Percentiles rank a stretch among this genome's conserved stretches.
Conservation (phyloP, 2,329 filamentous ascomycete species). For the Hyphodiscus sp. region DNA sequence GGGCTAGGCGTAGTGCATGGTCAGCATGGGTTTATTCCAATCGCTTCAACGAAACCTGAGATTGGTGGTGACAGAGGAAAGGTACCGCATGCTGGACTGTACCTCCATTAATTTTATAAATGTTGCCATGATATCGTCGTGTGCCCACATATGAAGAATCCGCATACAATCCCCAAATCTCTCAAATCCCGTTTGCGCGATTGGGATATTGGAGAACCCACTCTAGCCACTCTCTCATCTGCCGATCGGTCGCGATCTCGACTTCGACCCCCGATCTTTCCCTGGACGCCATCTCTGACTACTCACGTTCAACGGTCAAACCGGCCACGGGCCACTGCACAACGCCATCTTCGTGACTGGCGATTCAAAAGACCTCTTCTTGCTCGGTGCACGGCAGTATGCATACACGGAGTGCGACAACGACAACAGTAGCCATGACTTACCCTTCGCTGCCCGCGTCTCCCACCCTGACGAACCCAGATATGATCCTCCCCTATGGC, state of each 20-base stretch:
- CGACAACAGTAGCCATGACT: constrained; percentile 24
- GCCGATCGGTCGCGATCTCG: not conserved
- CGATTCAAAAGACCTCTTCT: not conserved
- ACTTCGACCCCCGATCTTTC: not conserved
- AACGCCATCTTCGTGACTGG: not conserved
- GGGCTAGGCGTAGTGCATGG: no score
- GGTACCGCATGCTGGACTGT: no score
- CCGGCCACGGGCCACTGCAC: constrained; percentile 1
- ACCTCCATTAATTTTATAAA: no score
- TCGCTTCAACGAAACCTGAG: no score
- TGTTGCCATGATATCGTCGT: no score
- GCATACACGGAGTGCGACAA: constrained; percentile 22
- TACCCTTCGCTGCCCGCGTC: constrained; percentile 57
- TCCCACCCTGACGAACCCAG: constrained; percentile 85
- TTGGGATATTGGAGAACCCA: no score
- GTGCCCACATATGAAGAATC: no score
- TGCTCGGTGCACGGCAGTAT: constrained; percentile 13
- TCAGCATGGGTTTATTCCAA: no score
- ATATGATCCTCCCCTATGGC: constrained; percentile 85
- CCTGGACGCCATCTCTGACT: not conserved
- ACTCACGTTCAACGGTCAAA: not conserved
- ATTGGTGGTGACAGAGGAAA: no score
- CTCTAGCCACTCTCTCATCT: not conserved
- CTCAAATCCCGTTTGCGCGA: no score
- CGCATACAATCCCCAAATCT: no score